Evolutionary conservation across 2,329 filamentous ascomycete genomes (phyloP), one percentile per base, ranked within the genome.

Genomic region (Cryphonectria carpinicola): DNA sequence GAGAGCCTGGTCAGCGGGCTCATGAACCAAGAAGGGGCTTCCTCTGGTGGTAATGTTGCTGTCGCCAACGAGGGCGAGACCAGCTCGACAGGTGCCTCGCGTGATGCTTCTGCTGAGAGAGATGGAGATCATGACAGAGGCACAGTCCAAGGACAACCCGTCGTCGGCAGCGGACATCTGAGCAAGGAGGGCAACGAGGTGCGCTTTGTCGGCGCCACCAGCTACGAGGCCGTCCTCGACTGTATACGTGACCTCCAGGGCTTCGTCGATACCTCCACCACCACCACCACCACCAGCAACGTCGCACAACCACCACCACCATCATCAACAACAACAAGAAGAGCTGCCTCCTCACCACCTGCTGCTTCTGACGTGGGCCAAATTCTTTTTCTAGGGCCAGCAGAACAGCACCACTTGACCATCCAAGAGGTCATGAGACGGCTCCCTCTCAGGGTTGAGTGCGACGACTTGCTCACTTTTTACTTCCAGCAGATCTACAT

Each of bases 401-500:
- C 76, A 22, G 70, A 78, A 3, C 67, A 78, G 3, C 67, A 68
- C 0, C 70, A 76, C 3, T 73, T 81, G 39, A 77, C 77, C 10
- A 70, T 80, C 14, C 69, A 77, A 0, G 79, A 82, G 14, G 74
- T 83, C 10, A 65, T 81, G 4, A 67, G 71, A 11, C 76, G 75
- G 35, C 73, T 84, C 25, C 83, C 83, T 0, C 70, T 80, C 6
- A 80, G 80, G 1, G 72, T 74, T 13, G 80, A 82, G 4, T 77
- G 78, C 19, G 81, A 84, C 73, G 74, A 73, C 41, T 73, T 84
- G 5, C 72, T 84, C 22, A 69, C 76, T 4, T 71, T 76, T 22
- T 84, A 83, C 75, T 84, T 84, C 71, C 79, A 78, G 70, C 77
- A 79, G 28, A 79, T 80, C 65, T 84, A 81, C 74, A 75, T 80